Conservation (phyloP, 345 rosid species). For the Brassica rapa region DNA sequence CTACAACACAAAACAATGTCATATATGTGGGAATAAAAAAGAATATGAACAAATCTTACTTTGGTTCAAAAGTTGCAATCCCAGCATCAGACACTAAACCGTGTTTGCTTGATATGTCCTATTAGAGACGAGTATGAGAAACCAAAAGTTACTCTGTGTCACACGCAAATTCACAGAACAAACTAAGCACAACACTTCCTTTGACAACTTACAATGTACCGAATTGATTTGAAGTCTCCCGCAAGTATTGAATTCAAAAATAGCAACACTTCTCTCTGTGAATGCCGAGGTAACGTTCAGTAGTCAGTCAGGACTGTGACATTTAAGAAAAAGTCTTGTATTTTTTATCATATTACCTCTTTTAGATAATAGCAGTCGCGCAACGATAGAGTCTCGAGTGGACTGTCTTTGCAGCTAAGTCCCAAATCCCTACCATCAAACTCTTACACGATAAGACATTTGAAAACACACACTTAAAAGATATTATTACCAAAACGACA, state of each 20-base stretch:
- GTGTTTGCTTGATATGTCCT: conserved; percentile 74
- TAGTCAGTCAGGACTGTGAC: conserved; percentile 12
- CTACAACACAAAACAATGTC: conserved; percentile 44
- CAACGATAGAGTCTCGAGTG: conserved; percentile 69
- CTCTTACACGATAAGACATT: conserved; percentile 13
- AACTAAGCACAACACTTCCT: conserved; percentile 9
- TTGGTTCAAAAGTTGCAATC: conserved; percentile 57
- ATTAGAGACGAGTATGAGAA: conserved; percentile 15
- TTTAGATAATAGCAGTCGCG: conserved; percentile 69
- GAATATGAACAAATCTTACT: conserved; percentile 42
- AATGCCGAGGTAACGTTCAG: conserved; percentile 18
- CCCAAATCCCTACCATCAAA: conserved; percentile 62
- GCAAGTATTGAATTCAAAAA: conserved; percentile 60
- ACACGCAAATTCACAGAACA: conserved; percentile 1
- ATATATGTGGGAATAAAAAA: neutral
- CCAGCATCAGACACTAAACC: conserved; percentile 76
- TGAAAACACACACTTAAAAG: conserved; percentile 1
- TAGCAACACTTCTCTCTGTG: conserved; percentile 71
- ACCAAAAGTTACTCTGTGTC: neutral
- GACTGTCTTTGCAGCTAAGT: conserved; percentile 49
- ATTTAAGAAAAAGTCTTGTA: conserved; percentile 2
- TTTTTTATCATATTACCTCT: conserved; percentile 53
- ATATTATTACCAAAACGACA: conserved; percentile 8
- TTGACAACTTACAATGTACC: conserved; percentile 58
- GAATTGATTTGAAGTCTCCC: conserved; percentile 72